Conservation (phyloP, 1,284 basidiomycete genomes). For the Termitomyces sp. region DNA sequence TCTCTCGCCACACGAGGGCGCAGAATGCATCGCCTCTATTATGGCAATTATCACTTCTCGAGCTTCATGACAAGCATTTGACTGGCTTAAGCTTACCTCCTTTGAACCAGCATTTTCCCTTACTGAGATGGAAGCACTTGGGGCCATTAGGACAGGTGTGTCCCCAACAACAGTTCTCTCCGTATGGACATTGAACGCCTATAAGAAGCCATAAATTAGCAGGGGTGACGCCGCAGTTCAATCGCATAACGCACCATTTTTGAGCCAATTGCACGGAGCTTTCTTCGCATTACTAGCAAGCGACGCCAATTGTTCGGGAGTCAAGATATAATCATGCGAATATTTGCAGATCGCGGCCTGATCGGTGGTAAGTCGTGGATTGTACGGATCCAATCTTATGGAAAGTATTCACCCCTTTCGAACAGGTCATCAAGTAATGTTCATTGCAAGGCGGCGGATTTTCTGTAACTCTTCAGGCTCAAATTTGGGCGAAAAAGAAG, state of each 20-base stretch:
- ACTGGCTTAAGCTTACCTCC: slow-evolving; percentile 54
- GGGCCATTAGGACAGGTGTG: slow-evolving; percentile 77
- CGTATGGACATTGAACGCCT: slow-evolving; percentile 69
- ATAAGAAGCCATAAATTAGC: slow-evolving; percentile 3
- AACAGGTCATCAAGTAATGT: slow-evolving; percentile 72
- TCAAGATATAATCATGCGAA: slow-evolving; percentile 70
- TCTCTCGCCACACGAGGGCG: slow-evolving; percentile 3
- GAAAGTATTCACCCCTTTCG: slow-evolving; percentile 56
- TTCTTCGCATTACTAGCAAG: slow-evolving; percentile 72
- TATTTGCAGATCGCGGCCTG: slow-evolving; percentile 69
- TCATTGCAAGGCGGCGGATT: slow-evolving; percentile 78
- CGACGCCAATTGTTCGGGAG: slow-evolving; percentile 58
- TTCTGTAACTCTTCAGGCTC: slow-evolving; percentile 34
- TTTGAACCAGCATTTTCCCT: slow-evolving; percentile 81
- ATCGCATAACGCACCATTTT: slow-evolving; percentile 46
- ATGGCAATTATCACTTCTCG: not conserved
- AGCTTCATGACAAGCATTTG: not conserved
- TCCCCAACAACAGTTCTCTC: slow-evolving; percentile 72
- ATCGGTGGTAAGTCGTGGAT: slow-evolving; percentile 8
- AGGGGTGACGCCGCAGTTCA: not conserved
- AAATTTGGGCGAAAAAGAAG: slow-evolving; percentile 4
- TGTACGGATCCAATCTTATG: not conserved
- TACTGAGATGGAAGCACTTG: slow-evolving; percentile 58
- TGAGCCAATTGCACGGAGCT: slow-evolving; percentile 74
- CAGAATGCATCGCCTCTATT: slow-evolving; percentile 24